Evolutionary conservation across 2,329 filamentous ascomycete species (phyloP).

Genomic region (Sphaerulina musiva): DNA sequence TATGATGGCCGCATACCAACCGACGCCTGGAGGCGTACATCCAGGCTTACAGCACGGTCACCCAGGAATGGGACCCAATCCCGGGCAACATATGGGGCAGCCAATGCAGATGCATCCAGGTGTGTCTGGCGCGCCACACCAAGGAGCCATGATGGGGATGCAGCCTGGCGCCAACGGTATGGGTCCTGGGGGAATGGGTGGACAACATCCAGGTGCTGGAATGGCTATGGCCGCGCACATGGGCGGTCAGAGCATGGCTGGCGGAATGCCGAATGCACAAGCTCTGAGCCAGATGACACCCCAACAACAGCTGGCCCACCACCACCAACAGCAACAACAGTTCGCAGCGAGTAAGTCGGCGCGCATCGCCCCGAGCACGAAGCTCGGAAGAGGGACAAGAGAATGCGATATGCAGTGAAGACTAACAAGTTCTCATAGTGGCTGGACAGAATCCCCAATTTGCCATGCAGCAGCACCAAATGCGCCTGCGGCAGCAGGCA

Average conservation of each 20-base stretch:
- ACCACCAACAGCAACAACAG: conserved; percentile 26
- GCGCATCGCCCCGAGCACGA: neutral
- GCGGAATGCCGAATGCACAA: conserved; percentile 54
- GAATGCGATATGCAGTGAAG: neutral
- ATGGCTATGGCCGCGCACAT: conserved; percentile 33
- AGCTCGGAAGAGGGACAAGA: neutral
- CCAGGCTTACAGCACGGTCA: conserved; percentile 61
- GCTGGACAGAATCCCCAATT: conserved; percentile 25
- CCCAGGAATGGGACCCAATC: conserved; percentile 59
- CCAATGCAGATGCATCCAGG: conserved; percentile 64
- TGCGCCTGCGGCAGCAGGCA: conserved; percentile 44
- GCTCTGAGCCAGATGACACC: conserved; percentile 67
- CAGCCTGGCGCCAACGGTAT: conserved; percentile 58
- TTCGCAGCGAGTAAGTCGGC: conserved; percentile 32
- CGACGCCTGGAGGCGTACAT: conserved; percentile 59
- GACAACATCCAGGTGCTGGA: conserved; percentile 29
- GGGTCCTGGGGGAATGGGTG: conserved; percentile 33
- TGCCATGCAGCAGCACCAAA: conserved; percentile 32
- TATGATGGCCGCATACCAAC: conserved; percentile 69
- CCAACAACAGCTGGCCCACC: conserved; percentile 46
- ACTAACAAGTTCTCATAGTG: conserved; percentile 40
- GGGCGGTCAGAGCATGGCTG: conserved; percentile 41
- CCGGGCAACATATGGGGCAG: conserved; percentile 62
- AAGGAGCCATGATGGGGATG: conserved; percentile 66
- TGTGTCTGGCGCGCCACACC: conserved; percentile 64